phyloP scores from a whole-genome alignment of 768 basidiomycete genomes.

The Hydnomerulius pinastri region DNA sequence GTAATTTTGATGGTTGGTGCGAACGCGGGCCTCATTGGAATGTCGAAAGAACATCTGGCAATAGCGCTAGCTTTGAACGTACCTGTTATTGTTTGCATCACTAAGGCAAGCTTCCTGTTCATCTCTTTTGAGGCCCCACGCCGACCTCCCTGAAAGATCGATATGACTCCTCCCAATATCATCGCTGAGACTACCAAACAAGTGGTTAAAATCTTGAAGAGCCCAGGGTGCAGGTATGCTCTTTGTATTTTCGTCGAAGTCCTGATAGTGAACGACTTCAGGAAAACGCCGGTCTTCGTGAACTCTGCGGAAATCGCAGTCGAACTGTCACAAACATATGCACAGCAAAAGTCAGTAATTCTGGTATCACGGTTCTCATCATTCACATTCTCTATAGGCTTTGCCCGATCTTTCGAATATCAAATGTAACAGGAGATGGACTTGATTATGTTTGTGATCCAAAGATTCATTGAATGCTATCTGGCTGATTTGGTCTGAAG shows the following conservation, averaged over 20 bases:
- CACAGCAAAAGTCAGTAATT: constrained; percentile 60
- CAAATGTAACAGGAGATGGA: constrained; percentile 94
- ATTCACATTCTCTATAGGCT: constrained; percentile 48
- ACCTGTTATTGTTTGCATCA: constrained; percentile 91
- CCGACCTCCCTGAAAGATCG: constrained; percentile 52
- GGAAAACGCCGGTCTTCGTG: constrained; percentile 84
- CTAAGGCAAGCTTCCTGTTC: constrained; percentile 60
- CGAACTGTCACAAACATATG: constrained; percentile 74
- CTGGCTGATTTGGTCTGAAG: constrained; percentile 38
- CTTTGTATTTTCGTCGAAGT: neutral
- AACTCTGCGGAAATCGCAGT: constrained; percentile 80
- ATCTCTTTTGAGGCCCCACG: constrained; percentile 1
- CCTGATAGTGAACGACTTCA: constrained; percentile 27
- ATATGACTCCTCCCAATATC: constrained; percentile 95
- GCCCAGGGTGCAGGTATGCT: constrained; percentile 85
- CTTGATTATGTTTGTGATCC: constrained; percentile 63
- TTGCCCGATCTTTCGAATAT: constrained; percentile 89
- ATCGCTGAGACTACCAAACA: constrained; percentile 91
- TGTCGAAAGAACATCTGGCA: constrained; percentile 96
- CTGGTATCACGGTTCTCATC: neutral
- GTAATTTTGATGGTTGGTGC: constrained; percentile 93
- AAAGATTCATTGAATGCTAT: neutral
- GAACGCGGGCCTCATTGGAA: constrained; percentile 88
- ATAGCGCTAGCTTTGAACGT: constrained; percentile 92
- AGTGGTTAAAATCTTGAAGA: constrained; percentile 87